Evolutionary conservation across 2,329 filamentous ascomycete genomes (phyloP), one percentile per base, ranked within the genome.

Genomic region (Annulohypoxylon truncatum): DNA sequence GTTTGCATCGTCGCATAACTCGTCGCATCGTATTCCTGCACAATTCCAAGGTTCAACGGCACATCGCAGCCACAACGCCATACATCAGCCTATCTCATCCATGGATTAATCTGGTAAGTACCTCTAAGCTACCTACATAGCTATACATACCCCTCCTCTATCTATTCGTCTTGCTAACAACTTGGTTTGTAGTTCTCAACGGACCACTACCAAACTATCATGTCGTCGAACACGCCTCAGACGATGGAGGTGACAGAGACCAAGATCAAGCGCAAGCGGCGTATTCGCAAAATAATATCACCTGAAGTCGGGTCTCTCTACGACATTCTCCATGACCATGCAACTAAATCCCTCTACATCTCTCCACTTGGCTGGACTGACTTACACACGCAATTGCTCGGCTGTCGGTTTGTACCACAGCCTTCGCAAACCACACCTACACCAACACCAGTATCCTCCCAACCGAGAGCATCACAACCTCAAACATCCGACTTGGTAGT

Each of bases 361-460:
- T 79, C 82, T 24, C 86, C 86, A 1, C 82, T 87, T 47, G 82
- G 80, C 72, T 89, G 86, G 86, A 87, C 83, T 13, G 85, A 87
- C 57, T 61, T 79, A 1, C 86, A 89, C 64, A 71, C 79, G 8
- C 73, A 77, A 44, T 75, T 87, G 1, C 82, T 88, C 4, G 81
- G 80, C 22, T 82, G 79, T 13, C 75, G 75, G 44, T 88, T 87
- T 75, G 64, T 76, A 24, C 77, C 82, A 69, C 77, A 80, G 12
- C 79, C 82, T 13, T 73, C 79, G 4, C 80, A 82, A 71, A 76
- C 77, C 35, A 80, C 74, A 4, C 83, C 83, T 1, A 72, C 79
- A 2, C 83, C 83, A 1, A 71, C 79, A 2, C 83, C 84, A 0
- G 67, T 67, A 10, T 71, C 74, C 12, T 59, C 38, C 7, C 22